These are phyloP conservation scores for Pythium folliculosum DNA, from an alignment of 352 stramenopile genomes.

Conservation along the genomic window DNA sequence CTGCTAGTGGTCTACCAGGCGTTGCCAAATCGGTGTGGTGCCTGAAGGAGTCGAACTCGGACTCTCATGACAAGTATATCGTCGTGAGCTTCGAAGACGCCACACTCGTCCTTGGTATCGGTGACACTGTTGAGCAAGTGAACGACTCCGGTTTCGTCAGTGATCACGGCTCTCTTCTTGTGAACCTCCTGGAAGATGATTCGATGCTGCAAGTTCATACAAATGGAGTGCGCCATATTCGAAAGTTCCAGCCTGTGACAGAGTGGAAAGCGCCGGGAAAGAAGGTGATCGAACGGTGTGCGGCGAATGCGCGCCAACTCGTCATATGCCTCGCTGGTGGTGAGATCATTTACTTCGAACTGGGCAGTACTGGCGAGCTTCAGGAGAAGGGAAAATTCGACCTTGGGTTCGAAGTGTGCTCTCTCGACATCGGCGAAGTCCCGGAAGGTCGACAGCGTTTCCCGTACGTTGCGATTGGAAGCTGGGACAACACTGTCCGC, in stretches of 20 bases:
- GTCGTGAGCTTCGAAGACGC: constrained; percentile 99
- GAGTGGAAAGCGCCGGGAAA: constrained; percentile 98
- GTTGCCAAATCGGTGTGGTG: constrained; percentile 96
- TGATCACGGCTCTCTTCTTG: constrained; percentile 94
- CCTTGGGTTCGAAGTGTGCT: constrained; percentile 96
- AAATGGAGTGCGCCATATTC: constrained; percentile 95
- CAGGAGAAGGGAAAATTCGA: constrained; percentile 94
- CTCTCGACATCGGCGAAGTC: constrained; percentile 96
- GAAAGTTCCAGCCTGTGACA: constrained; percentile 91
- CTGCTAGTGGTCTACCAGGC: constrained; percentile 94
- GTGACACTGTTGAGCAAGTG: constrained; percentile 98
- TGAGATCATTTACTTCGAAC: constrained; percentile 98
- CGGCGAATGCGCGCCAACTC: constrained; percentile 96
- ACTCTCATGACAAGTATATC: constrained; percentile 93
- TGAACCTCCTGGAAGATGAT: constrained; percentile 93
- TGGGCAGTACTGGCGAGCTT: constrained; percentile 92
- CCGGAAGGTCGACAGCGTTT: constrained; percentile 92
- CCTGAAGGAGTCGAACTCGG: constrained; percentile 85
- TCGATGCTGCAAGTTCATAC: constrained; percentile 97
- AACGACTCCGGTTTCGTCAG: constrained; percentile 94
- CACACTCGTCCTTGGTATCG: constrained; percentile 97
- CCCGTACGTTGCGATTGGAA: constrained; percentile 96
- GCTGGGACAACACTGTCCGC: constrained; percentile 89
- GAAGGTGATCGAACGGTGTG: constrained; percentile 96
- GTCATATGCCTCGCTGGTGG: constrained; percentile 96